A percentile compares a stretch with the other conserved stretches of the same genome.
phyloP scores from a whole-genome alignment of 257 asterid species.

The Craterostigma plantagineum region DNA sequence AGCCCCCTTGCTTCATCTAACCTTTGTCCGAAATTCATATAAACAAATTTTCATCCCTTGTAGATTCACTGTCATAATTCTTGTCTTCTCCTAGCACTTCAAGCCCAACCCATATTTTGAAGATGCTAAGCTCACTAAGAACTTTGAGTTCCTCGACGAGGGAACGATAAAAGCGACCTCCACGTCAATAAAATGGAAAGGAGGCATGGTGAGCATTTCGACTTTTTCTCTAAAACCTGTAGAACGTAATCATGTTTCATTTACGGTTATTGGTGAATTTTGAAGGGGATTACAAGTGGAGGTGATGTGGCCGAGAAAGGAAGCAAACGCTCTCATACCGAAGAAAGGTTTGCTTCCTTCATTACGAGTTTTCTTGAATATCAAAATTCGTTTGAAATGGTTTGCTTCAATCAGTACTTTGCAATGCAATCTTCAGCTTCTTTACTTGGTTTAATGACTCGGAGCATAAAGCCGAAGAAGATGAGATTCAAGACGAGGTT shows the following conservation, averaged over 20 bases:
- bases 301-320: slow-evolving; percentile 66
- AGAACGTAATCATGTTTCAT: slow-evolving; percentile 2
- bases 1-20: too few relatives aligned
- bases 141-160: slow-evolving; percentile 69
- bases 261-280: slow-evolving; percentile 13
- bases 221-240: slow-evolving; percentile 4
- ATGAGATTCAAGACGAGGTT: slow-evolving; percentile 77
- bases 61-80: background rate
- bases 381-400: too few relatives aligned
- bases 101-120: slow-evolving; percentile 69
- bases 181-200: slow-evolving; percentile 79
- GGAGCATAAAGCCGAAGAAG: slow-evolving; percentile 42
- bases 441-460: slow-evolving; percentile 62
- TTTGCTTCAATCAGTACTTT: too few relatives aligned
- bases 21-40: too few relatives aligned
- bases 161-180: slow-evolving; percentile 62
- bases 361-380: background rate
- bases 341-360: slow-evolving; percentile 64
- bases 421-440: slow-evolving; percentile 59
- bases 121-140: slow-evolving; percentile 64
- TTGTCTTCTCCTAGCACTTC: slow-evolving; percentile 35
- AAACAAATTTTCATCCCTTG: too few relatives aligned
- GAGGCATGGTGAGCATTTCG: slow-evolving; percentile 57
- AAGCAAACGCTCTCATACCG: slow-evolving; percentile 49
- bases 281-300: slow-evolving; percentile 66